These are phyloP conservation scores for Eragrostis nindensis DNA, from an alignment of 176 grass and related monocot genomes.

Conservation along the genomic window DNA sequence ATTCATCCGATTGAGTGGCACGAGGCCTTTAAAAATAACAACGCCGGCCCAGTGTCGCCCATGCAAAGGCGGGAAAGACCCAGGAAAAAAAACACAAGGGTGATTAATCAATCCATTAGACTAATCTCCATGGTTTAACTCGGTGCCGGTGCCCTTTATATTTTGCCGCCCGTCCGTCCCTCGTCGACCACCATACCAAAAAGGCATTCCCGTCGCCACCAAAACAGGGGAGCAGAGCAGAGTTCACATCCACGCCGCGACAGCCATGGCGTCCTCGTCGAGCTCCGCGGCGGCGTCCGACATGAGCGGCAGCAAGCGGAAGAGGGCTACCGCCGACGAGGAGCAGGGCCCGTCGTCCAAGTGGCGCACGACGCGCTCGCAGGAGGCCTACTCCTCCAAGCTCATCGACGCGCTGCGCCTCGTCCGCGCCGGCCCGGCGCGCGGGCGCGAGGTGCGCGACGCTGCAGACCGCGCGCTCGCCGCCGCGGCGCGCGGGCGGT, in stretches of 20 bases:
- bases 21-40: too few relatives aligned
- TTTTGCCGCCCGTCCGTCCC: background rate
- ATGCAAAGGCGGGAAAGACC: too few relatives aligned
- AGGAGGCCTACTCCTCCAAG: conserved; percentile 72
- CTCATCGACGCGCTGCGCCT: conserved; percentile 71
- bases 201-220: background rate
- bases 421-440: conserved; percentile 14
- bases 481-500: conserved; percentile 55
- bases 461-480: conserved; percentile 77
- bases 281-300: background rate
- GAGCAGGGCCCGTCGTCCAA: background rate
- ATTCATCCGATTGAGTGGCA: too few relatives aligned
- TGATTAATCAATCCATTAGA: too few relatives aligned
- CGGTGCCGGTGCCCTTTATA: background rate
- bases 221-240: background rate
- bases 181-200: background rate
- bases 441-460: conserved; percentile 52
- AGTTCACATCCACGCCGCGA: too few relatives aligned
- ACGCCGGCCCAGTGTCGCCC: too few relatives aligned
- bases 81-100: too few relatives aligned
- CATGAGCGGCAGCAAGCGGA: conserved; percentile 40
- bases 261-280: conserved; percentile 26
- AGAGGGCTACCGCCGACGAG: background rate
- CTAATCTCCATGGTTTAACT: too few relatives aligned
- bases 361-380: conserved; percentile 71